Percentiles rank a stretch among this genome's conserved stretches.
phyloP scores from a whole-genome alignment of 2,329 filamentous ascomycete species.

The Coniochaeta sp. region DNA sequence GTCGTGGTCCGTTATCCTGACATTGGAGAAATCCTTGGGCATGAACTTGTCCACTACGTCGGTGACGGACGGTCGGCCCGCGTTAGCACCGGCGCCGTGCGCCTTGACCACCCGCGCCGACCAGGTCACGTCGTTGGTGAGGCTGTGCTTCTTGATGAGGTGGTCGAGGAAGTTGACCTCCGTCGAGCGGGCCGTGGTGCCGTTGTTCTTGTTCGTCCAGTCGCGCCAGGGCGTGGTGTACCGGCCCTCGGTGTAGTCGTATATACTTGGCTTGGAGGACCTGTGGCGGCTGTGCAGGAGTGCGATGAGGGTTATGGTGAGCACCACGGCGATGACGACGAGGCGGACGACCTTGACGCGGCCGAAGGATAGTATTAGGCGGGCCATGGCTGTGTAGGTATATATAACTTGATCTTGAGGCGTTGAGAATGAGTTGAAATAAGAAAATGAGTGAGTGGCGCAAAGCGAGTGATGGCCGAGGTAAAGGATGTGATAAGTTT shows the following conservation, averaged over 20 bases:
- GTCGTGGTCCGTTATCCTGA: conserved; percentile 10
- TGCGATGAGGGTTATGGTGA: conserved; percentile 10
- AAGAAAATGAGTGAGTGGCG: no score
- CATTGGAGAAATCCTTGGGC: conserved; percentile 11
- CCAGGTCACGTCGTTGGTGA: conserved; percentile 17
- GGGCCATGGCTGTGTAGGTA: conserved; percentile 3
- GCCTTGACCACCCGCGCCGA: conserved; percentile 15
- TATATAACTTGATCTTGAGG: no score
- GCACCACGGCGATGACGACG: conserved; percentile 5
- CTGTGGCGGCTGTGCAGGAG: conserved; percentile 7
- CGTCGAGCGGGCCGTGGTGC: not conserved
- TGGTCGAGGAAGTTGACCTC: conserved; percentile 17
- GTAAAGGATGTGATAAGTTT: not conserved
- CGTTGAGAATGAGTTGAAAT: no score
- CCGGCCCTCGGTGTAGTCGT: conserved; percentile 18
- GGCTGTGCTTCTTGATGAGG: conserved; percentile 16
- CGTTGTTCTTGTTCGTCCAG: conserved; percentile 10
- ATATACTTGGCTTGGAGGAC: conserved; percentile 10
- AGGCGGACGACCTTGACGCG: conserved; percentile 8
- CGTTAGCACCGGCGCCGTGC: conserved; percentile 7
- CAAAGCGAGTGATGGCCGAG: not conserved
- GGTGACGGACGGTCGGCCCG: conserved; percentile 15
- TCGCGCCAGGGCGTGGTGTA: conserved; percentile 12
- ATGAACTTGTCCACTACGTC: conserved; percentile 10
- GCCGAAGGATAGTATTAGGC: conserved; percentile 5